A percentile compares a stretch with the other conserved stretches of the same genome.
Conservation (phyloP, 495 filamentous ascomycete species). For the Penicillium parvum region DNA sequence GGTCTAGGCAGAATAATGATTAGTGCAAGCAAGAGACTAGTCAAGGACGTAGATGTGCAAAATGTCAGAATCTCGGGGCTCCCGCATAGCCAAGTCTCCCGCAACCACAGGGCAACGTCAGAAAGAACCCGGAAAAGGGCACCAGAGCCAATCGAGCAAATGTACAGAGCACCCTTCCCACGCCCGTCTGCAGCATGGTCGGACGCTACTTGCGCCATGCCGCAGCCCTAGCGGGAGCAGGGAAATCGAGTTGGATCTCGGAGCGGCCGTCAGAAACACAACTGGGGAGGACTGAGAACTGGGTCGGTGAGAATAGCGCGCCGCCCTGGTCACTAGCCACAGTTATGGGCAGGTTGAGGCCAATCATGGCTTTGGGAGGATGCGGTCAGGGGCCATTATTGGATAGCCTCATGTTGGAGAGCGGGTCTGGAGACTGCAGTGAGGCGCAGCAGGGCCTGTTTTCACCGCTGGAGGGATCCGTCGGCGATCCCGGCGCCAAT, state of each 20-base stretch:
- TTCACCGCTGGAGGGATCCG: constrained; percentile 19
- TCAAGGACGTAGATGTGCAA: background rate
- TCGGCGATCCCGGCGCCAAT: constrained; percentile 22
- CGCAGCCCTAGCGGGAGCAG: constrained; percentile 13
- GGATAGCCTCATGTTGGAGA: background rate
- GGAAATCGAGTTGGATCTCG: constrained; percentile 2
- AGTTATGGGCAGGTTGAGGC: background rate
- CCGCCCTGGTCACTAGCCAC: constrained; percentile 16
- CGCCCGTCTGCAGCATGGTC: no score
- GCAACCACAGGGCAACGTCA: background rate
- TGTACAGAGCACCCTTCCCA: no score
- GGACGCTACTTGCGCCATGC: constrained; percentile 5
- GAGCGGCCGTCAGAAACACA: constrained; percentile 15
- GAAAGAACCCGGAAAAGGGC: background rate
- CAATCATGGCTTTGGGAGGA: background rate
- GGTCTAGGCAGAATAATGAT: background rate
- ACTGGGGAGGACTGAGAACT: constrained; percentile 1
- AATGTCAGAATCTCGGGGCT: background rate
- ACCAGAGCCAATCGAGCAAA: constrained; percentile 1
- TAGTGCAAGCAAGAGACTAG: no score
- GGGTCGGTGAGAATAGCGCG: constrained; percentile 13
- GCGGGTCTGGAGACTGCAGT: constrained; percentile 1
- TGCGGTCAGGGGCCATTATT: background rate
- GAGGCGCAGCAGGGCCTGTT: constrained; percentile 21
- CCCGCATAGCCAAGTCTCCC: background rate